Conservation (phyloP, 192 early-diverging fungal species). For the Mycoemilia scoparia region DNA sequence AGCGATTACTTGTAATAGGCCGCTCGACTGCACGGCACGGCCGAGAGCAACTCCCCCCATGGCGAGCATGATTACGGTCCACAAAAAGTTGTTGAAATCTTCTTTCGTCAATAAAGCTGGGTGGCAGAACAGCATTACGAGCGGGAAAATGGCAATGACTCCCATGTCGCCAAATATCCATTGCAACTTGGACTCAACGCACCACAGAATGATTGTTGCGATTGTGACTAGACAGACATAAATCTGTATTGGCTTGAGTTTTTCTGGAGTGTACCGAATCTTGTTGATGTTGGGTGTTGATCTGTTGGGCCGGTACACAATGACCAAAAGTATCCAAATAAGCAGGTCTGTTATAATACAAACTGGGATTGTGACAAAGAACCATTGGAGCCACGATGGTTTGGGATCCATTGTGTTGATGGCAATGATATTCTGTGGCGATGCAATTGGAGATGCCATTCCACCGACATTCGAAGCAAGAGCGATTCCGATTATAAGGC, state of each 20-base stretch:
- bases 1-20: conserved; percentile 65
- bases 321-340: conserved; percentile 66
- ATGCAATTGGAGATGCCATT: conserved; percentile 92
- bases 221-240: conserved; percentile 61
- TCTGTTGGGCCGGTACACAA: conserved; percentile 57
- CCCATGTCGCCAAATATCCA: conserved; percentile 86
- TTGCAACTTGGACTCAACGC: conserved; percentile 56
- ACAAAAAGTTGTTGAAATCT: conserved; percentile 91
- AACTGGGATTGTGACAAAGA: conserved; percentile 68
- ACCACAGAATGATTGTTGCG: conserved; percentile 76
- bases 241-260: conserved; percentile 36
- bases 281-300: conserved; percentile 44
- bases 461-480: conserved; percentile 91
- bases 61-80: conserved; percentile 75
- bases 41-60: conserved; percentile 95
- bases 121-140: conserved; percentile 73
- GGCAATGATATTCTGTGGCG: conserved; percentile 95
- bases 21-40: conserved; percentile 73
- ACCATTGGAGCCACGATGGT: conserved; percentile 85
- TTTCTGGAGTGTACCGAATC: conserved; percentile 21
- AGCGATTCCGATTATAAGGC: conserved; percentile 90
- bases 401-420: conserved; percentile 79
- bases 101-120: conserved; percentile 83
- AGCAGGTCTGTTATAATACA: conserved; percentile 58
- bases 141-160: conserved; percentile 77